phyloP scores from a whole-genome alignment of 169 alveolate genomes.

The Plasmodium adleri region DNA sequence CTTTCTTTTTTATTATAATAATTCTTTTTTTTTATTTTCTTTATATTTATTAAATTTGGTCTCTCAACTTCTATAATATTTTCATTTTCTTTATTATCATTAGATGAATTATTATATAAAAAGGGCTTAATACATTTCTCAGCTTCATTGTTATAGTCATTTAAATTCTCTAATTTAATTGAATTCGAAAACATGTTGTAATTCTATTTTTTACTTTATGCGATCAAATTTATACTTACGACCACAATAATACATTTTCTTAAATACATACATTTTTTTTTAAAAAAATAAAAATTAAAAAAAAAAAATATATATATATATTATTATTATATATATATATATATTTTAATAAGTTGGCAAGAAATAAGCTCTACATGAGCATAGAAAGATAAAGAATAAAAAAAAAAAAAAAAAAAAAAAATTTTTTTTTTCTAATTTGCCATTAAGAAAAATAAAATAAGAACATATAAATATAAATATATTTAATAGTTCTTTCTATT shows the following conservation, averaged over 20 bases:
- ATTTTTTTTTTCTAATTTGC: too few species aligned
- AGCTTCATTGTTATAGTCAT: conserved; percentile 87
- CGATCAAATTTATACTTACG: not conserved
- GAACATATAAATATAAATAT: too few species aligned
- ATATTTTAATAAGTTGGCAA: too few species aligned
- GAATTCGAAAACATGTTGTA: conserved; percentile 84
- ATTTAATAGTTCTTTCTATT: too few species aligned
- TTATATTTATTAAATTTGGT: conserved; percentile 50
- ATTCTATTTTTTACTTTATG: not conserved
- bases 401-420: too few species aligned
- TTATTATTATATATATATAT: not conserved
- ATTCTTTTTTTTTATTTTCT: conserved; percentile 21
- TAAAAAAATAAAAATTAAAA: not conserved
- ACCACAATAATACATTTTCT: not conserved
- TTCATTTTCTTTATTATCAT: conserved; percentile 24
- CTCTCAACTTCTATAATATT: conserved; percentile 1
- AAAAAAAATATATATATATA: conserved; percentile 1
- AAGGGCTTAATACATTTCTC: conserved; percentile 89
- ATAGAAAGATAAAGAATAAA: too few species aligned
- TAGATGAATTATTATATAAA: conserved; percentile 66
- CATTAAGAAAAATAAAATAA: too few species aligned
- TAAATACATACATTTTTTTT: not conserved
- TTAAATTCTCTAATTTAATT: conserved; percentile 86
- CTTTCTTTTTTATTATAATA: conserved; percentile 17
- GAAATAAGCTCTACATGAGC: too few species aligned